Conservation (phyloP, 2,329 filamentous ascomycete genomes). For the Epicoccum nigrum region DNA sequence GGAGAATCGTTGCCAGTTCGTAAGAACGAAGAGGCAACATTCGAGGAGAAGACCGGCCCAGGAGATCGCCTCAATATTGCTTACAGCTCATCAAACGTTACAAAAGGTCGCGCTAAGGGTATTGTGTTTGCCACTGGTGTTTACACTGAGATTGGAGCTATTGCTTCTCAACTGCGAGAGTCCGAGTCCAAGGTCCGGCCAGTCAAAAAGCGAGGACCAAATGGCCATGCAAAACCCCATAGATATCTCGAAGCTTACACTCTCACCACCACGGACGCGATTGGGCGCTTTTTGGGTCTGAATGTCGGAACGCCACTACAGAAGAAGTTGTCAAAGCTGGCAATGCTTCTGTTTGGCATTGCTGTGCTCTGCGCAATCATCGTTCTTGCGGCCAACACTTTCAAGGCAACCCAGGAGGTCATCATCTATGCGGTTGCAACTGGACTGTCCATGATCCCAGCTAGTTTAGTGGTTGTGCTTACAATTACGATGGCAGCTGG, state of each 20-base stretch:
- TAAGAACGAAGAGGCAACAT: constrained; percentile 65
- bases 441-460: constrained; percentile 48
- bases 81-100: constrained; percentile 67
- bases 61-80: constrained; percentile 73
- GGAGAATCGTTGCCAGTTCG: constrained; percentile 71
- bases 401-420: constrained; percentile 48
- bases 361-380: constrained; percentile 49
- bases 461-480: constrained; percentile 45
- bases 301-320: constrained; percentile 49
- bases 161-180: constrained; percentile 70
- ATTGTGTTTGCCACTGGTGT: constrained; percentile 73
- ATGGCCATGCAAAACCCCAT: constrained; percentile 44
- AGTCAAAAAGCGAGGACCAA: constrained; percentile 53
- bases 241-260: constrained; percentile 58
- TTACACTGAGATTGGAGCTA: constrained; percentile 75
- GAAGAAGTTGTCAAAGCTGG: constrained; percentile 45
- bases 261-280: constrained; percentile 53
- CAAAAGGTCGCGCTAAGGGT: constrained; percentile 71
- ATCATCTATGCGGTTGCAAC: constrained; percentile 50
- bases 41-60: constrained; percentile 61
- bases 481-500: constrained; percentile 50
- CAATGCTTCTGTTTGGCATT: constrained; percentile 43
- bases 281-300: constrained; percentile 49
- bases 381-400: constrained; percentile 48
- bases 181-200: constrained; percentile 45